Percentiles rank a stretch among this genome's conserved stretches.
Conservation (phyloP, 2,329 filamentous ascomycete species). For the Metarhizium guizhouense region DNA sequence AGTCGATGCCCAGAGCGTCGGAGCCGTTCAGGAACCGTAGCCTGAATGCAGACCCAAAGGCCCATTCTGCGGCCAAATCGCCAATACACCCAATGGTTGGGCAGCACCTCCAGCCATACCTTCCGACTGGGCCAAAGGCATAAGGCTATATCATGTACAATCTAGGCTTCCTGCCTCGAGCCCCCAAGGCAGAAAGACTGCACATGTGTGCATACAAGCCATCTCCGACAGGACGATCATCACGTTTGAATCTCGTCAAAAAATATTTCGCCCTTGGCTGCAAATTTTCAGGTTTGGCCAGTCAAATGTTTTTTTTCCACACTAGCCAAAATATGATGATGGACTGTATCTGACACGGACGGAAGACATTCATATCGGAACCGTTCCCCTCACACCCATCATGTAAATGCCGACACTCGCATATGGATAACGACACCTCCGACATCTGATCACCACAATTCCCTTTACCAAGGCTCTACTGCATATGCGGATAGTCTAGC, state of each 20-base stretch:
- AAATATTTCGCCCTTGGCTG: background rate
- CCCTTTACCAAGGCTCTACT: background rate
- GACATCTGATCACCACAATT: background rate
- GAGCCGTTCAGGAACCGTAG: constrained; percentile 6
- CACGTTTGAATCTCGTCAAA: background rate
- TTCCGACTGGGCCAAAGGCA: background rate
- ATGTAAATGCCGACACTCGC: background rate
- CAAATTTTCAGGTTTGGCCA: background rate
- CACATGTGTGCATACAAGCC: background rate
- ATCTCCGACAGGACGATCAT: background rate
- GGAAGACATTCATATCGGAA: background rate
- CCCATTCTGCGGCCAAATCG: constrained; percentile 7
- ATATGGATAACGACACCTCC: background rate
- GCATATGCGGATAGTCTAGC: background rate
- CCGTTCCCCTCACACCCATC: background rate
- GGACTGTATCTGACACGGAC: background rate
- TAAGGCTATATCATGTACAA: background rate
- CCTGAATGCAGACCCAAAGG: constrained; percentile 5
- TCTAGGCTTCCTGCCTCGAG: background rate
- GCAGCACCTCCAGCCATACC: constrained; percentile 4
- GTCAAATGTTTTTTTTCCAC: background rate
- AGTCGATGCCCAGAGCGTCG: background rate
- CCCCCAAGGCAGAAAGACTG: background rate
- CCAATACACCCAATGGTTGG: constrained; percentile 6
- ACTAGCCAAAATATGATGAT: background rate